phyloP scores from a whole-genome alignment of 805 yeast species.

The Metschnikowia lunata region DNA sequence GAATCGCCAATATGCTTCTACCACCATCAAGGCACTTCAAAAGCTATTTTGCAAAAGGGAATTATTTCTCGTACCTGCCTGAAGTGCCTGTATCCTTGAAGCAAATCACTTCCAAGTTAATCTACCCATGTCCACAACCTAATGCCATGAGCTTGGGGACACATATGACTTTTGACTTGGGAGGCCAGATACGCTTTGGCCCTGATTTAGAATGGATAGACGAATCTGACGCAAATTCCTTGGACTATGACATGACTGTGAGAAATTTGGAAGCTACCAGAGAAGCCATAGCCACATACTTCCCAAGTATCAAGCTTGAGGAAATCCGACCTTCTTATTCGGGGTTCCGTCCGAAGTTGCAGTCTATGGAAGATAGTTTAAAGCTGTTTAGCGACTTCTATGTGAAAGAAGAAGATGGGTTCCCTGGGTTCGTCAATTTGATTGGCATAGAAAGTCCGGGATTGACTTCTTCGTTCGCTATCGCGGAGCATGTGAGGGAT shows the following conservation, averaged over 20 bases:
- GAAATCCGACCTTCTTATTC: conserved; percentile 64
- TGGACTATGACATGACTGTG: conserved; percentile 41
- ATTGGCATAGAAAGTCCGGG: conserved; percentile 92
- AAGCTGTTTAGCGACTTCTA: conserved; percentile 64
- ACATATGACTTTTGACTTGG: conserved; percentile 79
- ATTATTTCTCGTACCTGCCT: conserved; percentile 59
- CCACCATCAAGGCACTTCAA: conserved; percentile 56
- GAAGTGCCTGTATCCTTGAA: conserved; percentile 36
- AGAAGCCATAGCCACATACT: conserved; percentile 55
- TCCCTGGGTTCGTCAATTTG: conserved; percentile 74
- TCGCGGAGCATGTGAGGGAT: conserved; percentile 62
- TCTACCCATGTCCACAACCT: conserved; percentile 75
- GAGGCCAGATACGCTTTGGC: conserved; percentile 77
- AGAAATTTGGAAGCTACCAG: conserved; percentile 51
- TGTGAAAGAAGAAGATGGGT: conserved; percentile 55
- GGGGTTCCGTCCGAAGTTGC: conserved; percentile 81
- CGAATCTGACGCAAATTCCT: conserved; percentile 20
- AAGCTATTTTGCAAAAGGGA: conserved; percentile 78
- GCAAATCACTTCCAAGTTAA: conserved; percentile 28
- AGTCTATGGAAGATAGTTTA: conserved; percentile 37
- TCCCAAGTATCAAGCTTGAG: conserved; percentile 51
- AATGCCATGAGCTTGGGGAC: conserved; percentile 78
- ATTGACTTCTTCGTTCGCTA: conserved; percentile 75
- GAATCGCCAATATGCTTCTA: conserved; percentile 63
- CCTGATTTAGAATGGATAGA: conserved; percentile 86